Evolutionary conservation across 192 early-diverging fungal species (phyloP), one percentile per base, ranked within the genome.

Genomic region (Chytriomyces sp.): DNA sequence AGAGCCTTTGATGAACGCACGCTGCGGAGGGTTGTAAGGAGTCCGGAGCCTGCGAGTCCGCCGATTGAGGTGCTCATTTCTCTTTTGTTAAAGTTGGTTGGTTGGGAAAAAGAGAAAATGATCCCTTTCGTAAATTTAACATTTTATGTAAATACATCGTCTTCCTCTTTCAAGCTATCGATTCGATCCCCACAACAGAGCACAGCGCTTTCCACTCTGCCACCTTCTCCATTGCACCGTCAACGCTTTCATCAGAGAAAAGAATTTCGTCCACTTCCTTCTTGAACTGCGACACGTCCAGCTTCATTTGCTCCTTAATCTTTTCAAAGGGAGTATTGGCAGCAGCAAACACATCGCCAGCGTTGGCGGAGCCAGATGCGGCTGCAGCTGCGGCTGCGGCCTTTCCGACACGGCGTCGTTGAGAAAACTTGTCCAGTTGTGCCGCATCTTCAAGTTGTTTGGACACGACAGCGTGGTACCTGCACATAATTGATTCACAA

Each of bases 371-470:
- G 1, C 44, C 61, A 24, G 73, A 46, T 5, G 63, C 26, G 2
- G 24, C 63, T 48, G 50, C 73, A 44, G 49, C 73, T 5, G 8
- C 61, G 18, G 64, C 73, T 28, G 13, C 64, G 7, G 45, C 65
- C 13, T 53, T 23, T 35, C 16, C 45, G 50, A 26, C 64, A 26
- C 45, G 24, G 44, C 71, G 35, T 10, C 66, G 46, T n/a, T 46
- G 70, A 11, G 49, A 49, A 59, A 57, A 79, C 46, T 49, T 23
- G 44, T 78, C 77, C 28, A 69, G 13, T 64, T 78, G 47, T 44
- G 67, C 69, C 0, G 59, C 59, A 64, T 78, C 77, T 50, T 78
- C 67, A 20, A 79, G 66, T 44, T 73, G 62, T 50, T 74, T 79
- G 16, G 28, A 49, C 7, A 62, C 73, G 8, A 75, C 53, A 8